phyloP scores from a whole-genome alignment of 495 filamentous ascomycete genomes.

The Penicillium waksmanii region DNA sequence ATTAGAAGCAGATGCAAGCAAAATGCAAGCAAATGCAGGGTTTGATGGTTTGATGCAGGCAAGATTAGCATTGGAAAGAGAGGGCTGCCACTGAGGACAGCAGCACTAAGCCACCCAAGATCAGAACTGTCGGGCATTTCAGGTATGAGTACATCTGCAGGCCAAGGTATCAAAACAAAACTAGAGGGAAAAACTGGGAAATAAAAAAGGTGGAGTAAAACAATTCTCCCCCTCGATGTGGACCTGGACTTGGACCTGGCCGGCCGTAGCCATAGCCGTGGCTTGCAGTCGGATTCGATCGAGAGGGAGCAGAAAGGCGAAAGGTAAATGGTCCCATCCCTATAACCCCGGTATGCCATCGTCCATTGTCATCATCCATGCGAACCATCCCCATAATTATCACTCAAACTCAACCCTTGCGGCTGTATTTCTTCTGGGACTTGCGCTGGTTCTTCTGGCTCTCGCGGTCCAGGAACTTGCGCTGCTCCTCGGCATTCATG shows the following conservation, averaged over 20 bases:
- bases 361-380: too few relatives aligned
- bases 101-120: constrained; percentile 9
- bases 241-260: too few relatives aligned
- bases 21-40: not conserved
- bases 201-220: constrained; percentile 27
- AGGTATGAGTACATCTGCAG: constrained; percentile 32
- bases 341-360: not conserved
- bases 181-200: not conserved
- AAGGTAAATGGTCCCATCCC: not conserved
- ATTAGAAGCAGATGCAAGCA: not conserved
- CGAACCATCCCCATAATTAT: constrained; percentile 14
- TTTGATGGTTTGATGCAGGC: not conserved
- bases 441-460: constrained; percentile 78
- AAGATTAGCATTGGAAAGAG: constrained; percentile 16
- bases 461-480: constrained; percentile 93
- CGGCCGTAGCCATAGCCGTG: not conserved
- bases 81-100: constrained; percentile 2
- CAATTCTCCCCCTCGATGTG: constrained; percentile 17
- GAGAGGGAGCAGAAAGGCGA: constrained; percentile 21
- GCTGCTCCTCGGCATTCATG: constrained; percentile 91
- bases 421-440: constrained; percentile 69
- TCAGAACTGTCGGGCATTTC: constrained; percentile 8
- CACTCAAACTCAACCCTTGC: constrained; percentile 37
- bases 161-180: constrained; percentile 25
- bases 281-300: not conserved